Evolutionary conservation across 2,329 filamentous ascomycete species (phyloP).

Genomic region (Calonectria fujianensis): DNA sequence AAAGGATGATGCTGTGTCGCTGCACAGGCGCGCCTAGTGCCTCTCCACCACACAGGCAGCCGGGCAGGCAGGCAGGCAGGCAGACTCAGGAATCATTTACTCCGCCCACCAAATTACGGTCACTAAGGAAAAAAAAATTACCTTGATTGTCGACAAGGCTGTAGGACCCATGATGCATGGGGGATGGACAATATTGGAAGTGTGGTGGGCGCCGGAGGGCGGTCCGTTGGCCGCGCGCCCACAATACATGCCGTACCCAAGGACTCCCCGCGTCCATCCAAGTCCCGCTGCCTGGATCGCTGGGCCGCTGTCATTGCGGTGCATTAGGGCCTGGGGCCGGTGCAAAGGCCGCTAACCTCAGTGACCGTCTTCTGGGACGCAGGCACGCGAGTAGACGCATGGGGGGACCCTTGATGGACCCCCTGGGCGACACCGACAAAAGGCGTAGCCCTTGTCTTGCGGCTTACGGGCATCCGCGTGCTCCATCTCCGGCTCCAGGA

Average conservation of each 20-base stretch:
- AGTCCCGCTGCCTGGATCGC: constrained; percentile 51
- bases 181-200: constrained; percentile 32
- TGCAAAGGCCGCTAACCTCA: constrained; percentile 57
- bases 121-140: constrained; percentile 29
- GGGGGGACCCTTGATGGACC: constrained; percentile 45
- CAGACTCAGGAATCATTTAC: background rate
- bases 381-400: constrained; percentile 53
- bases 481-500: constrained; percentile 55
- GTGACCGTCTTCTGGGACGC: constrained; percentile 57
- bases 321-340: constrained; percentile 56
- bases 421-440: constrained; percentile 46
- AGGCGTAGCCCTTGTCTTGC: constrained; percentile 38
- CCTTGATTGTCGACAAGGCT: constrained; percentile 36
- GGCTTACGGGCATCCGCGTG: constrained; percentile 44
- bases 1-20: constrained; percentile 14
- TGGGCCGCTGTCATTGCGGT: constrained; percentile 56
- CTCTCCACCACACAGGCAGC: constrained; percentile 9
- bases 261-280: constrained; percentile 51
- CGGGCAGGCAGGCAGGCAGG: constrained; percentile 8
- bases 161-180: constrained; percentile 31
- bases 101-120: constrained; percentile 32
- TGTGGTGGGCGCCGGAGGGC: constrained; percentile 49
- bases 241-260: constrained; percentile 41
- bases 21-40: constrained; percentile 23
- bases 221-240: constrained; percentile 52